These are phyloP conservation scores for Dinochytrium kinnereticum DNA, from an alignment of 371 early-diverging fungal genomes.

Conservation along the genomic window DNA sequence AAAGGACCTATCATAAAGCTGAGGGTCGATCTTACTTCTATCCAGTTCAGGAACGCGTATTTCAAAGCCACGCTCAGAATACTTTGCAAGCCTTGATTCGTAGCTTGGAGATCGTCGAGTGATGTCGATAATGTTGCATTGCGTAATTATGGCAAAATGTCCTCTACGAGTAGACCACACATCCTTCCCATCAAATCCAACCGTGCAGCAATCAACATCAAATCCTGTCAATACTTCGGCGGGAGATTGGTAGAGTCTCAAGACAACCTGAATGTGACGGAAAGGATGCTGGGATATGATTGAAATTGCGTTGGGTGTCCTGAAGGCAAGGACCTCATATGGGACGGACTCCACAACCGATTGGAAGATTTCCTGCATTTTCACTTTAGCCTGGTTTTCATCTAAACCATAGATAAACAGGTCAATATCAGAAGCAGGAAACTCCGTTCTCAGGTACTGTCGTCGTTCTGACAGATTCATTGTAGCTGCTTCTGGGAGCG, in stretches of 20 bases:
- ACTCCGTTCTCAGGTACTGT: conserved; percentile 30
- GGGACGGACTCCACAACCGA: conserved; percentile 27
- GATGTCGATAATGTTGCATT: conserved; percentile 42
- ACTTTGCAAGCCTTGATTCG: conserved; percentile 40
- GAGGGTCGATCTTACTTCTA: conserved; percentile 36
- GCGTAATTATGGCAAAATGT: conserved; percentile 34
- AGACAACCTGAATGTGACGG: conserved; percentile 37
- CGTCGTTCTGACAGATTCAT: conserved; percentile 18
- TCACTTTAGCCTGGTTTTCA: conserved; percentile 38
- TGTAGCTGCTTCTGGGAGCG: conserved; percentile 10
- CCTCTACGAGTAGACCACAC: conserved; percentile 41
- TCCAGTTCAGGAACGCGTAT: conserved; percentile 33
- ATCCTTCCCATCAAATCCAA: conserved; percentile 38
- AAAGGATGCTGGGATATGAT: conserved; percentile 28
- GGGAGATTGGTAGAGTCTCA: conserved; percentile 43
- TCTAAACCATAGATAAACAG: conserved; percentile 47
- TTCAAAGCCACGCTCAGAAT: conserved; percentile 43
- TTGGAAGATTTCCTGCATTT: conserved; percentile 43
- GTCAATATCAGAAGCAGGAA: conserved; percentile 42
- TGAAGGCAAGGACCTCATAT: conserved; percentile 29
- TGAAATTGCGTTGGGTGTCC: conserved; percentile 35
- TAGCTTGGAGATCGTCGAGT: conserved; percentile 45
- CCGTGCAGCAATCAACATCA: conserved; percentile 47
- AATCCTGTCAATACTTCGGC: conserved; percentile 47
- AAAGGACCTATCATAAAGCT: conserved; percentile 38